Percentiles rank a stretch among this genome's conserved stretches.
These are phyloP conservation scores for Tephrocybe sp. DNA, from an alignment of 768 basidiomycete species.

Conservation along the genomic window DNA sequence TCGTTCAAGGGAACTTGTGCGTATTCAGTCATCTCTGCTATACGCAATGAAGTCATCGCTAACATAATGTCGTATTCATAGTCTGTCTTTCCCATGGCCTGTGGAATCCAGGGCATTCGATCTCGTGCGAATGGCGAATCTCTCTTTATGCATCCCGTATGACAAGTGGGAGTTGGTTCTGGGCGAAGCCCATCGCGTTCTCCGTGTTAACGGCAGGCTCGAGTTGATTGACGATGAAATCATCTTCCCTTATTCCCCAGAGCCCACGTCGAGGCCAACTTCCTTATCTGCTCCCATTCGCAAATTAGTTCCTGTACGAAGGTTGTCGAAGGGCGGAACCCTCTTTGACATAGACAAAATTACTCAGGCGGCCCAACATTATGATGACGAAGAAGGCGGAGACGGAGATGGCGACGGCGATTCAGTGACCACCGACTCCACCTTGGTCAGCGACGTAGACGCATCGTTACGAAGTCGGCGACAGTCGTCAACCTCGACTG, in stretches of 20 bases:
- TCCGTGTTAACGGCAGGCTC: conserved; percentile 57
- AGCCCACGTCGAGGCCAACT: conserved; percentile 11
- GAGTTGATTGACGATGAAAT: conserved; percentile 77
- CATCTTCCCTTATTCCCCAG: conserved; percentile 53
- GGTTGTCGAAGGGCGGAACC: conserved; percentile 21
- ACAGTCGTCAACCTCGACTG: background rate
- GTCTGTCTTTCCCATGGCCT: conserved; percentile 55
- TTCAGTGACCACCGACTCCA: conserved; percentile 19
- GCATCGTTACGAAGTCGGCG: conserved; percentile 15
- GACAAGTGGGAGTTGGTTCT: conserved; percentile 59
- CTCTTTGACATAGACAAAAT: conserved; percentile 18
- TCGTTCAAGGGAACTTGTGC: conserved; percentile 68
- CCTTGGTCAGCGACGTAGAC: conserved; percentile 18
- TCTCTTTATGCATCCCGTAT: conserved; percentile 58
- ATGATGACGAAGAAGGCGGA: conserved; percentile 19
- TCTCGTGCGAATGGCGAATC: conserved; percentile 69
- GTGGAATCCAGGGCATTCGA: conserved; percentile 66
- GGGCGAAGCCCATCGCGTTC: conserved; percentile 58
- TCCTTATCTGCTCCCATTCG: conserved; percentile 25
- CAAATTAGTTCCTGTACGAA: conserved; percentile 15
- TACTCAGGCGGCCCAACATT: background rate
- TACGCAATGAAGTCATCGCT: background rate
- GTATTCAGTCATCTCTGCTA: conserved; percentile 25
- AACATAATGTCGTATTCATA: conserved; percentile 19
- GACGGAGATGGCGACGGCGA: conserved; percentile 32